Evolutionary conservation across 495 filamentous ascomycete genomes (phyloP), one percentile per base, ranked within the genome.

Genomic region (Parmelia sp.): DNA sequence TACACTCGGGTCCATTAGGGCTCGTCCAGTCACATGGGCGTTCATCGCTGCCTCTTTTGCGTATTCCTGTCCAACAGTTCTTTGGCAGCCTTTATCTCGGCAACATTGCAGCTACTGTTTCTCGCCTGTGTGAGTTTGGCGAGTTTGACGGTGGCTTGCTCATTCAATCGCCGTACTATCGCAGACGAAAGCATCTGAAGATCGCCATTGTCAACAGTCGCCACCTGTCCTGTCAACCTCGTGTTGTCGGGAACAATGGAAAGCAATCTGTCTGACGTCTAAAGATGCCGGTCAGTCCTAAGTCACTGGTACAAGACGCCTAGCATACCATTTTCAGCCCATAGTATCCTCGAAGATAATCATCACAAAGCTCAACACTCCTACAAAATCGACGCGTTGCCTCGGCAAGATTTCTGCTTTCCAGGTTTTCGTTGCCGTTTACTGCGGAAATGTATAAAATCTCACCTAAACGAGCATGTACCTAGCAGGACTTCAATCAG

Each of bases 311-410:
- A 57, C 17, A 31, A 10, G 68, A 68, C 19, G 66, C 57, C n/a
- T 40, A 60, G 71, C 84, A 65, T 74, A 95, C 90, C 74, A 95
- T 70, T 71, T 88, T 89, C 62, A 98, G 78, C 29, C 94, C 94
- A 74, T 97, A 97, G 70, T 89, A 92, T 3, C 93, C 94, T 62
- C 94, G 85, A 62, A 97, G 73, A 74, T 97, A 97, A 72, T 89
- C 88, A 63, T 95, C 89, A 72, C 92, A 97, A 36, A 98, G 83
- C 77, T 98, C 94, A 64, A 97, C 84, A 70, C 91, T 94, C 66
- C 94, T 82, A 66, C 89, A 88, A 71, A 94, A 97, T 66, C 91
- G 82, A 65, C 89, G 86, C 58, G 96, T 76, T 10, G 92, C 86
- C 70, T 90, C 89, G 29, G 79, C 73, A 65, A 92, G 77, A 58